A percentile compares a stretch with the other conserved stretches of the same genome.
Conservation (phyloP, 2,329 filamentous ascomycete genomes). For the Plectosphaerella sp. region DNA sequence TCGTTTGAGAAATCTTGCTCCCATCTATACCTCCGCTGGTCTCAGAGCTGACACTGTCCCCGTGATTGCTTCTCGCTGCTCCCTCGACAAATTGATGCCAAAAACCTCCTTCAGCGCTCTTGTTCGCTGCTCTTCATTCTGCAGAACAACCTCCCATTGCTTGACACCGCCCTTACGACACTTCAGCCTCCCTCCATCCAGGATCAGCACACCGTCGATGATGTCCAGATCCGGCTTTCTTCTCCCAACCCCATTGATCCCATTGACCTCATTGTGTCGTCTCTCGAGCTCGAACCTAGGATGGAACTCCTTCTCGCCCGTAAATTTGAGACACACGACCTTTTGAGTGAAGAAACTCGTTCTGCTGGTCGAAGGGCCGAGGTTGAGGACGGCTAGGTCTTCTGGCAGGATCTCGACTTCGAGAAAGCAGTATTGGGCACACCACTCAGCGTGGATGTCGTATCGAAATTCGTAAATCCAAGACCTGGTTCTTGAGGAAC, state of each 20-base stretch:
- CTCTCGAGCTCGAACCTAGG: background rate
- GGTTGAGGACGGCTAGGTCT: slow-evolving; percentile 45
- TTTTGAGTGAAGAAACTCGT: slow-evolving; percentile 32
- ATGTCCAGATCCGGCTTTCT: slow-evolving; percentile 3
- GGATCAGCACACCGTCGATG: slow-evolving; percentile 29
- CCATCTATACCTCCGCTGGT: too few species aligned
- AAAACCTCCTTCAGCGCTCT: slow-evolving; percentile 45
- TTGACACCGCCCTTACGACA: slow-evolving; percentile 28
- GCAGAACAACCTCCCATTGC: slow-evolving; percentile 34
- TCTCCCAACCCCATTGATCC: slow-evolving; percentile 22
- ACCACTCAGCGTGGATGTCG: slow-evolving; percentile 26
- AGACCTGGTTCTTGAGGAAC: slow-evolving; percentile 7
- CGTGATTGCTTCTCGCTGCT: slow-evolving; percentile 43
- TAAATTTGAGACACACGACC: slow-evolving; percentile 32
- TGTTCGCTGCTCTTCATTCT: slow-evolving; percentile 44
- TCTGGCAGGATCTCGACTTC: slow-evolving; percentile 41
- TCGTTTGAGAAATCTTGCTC: too few species aligned
- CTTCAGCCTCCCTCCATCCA: slow-evolving; percentile 42
- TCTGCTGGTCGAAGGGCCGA: slow-evolving; percentile 25
- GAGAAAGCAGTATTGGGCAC: slow-evolving; percentile 45
- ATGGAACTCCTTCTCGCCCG: slow-evolving; percentile 23
- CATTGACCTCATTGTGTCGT: slow-evolving; percentile 5
- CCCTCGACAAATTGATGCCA: slow-evolving; percentile 36
- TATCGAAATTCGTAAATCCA: slow-evolving; percentile 9
- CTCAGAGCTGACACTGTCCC: slow-evolving; percentile 21